A percentile compares a stretch with the other conserved stretches of the same genome.
Evolutionary conservation across 306 rosid genomes (phyloP).

Genomic region (Hippophae gyantsensis): DNA sequence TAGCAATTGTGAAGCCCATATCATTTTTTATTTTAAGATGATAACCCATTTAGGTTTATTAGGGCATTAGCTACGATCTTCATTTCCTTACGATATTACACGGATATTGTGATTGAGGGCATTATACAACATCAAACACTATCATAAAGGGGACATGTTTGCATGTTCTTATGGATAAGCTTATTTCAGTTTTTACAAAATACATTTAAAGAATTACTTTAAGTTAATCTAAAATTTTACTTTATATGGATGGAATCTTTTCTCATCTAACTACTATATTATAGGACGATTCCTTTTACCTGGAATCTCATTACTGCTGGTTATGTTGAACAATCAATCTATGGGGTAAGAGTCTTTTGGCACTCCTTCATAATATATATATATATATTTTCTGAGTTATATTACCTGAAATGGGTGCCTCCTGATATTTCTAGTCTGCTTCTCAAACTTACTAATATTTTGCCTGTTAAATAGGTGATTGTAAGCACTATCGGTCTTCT

Average conservation of each 20-base stretch:
- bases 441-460: neutral
- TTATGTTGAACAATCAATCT: slow-evolving; percentile 63
- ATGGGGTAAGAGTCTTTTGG: slow-evolving; percentile 49
- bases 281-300: slow-evolving; percentile 86
- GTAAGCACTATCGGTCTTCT: slow-evolving; percentile 62
- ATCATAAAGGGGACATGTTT: no score
- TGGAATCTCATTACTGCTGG: slow-evolving; percentile 90
- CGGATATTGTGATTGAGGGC: no score
- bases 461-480: slow-evolving; percentile 43
- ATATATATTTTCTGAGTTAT: slow-evolving; percentile 8
- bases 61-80: no score
- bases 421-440: neutral
- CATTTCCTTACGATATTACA: no score
- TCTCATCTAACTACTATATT: slow-evolving; percentile 10
- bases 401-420: neutral
- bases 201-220: no score
- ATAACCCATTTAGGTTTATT: no score
- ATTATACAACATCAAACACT: no score
- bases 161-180: no score
- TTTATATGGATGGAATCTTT: neutral
- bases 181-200: no score
- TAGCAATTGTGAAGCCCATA: no score
- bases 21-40: no score
- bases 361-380: neutral
- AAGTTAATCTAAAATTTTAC: neutral